Percentiles rank a stretch among this genome's conserved stretches.
phyloP scores from a whole-genome alignment of 106 monocot species.

The Posidonia australis region DNA sequence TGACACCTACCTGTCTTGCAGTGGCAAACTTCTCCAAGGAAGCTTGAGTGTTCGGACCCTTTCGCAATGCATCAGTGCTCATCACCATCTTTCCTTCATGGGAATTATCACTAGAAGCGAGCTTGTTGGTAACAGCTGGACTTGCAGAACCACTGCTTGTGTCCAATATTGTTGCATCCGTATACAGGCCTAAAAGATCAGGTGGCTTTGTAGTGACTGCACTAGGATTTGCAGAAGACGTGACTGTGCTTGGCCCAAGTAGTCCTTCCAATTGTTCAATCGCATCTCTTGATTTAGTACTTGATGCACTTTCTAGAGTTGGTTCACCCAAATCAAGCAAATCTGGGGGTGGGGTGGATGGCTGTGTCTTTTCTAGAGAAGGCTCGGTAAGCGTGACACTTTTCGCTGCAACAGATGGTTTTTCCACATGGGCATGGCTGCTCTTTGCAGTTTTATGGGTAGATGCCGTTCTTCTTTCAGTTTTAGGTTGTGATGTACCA shows the following conservation, averaged over 20 bases:
- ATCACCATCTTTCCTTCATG: constrained; percentile 12
- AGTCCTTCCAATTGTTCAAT: constrained; percentile 87
- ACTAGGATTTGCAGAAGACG: constrained; percentile 11
- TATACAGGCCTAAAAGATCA: constrained; percentile 47
- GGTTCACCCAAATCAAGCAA: constrained; percentile 80
- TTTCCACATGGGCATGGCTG: constrained; percentile 17
- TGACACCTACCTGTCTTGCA: constrained; percentile 78
- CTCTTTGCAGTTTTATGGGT: constrained; percentile 30
- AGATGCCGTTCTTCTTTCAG: constrained; percentile 42
- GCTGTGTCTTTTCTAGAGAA: constrained; percentile 23
- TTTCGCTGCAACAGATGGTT: constrained; percentile 10
- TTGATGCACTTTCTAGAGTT: constrained; percentile 8
- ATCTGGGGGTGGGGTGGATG: constrained; percentile 52
- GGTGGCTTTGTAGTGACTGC: constrained; percentile 20
- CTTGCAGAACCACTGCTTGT: constrained; percentile 2
- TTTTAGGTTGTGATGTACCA: constrained; percentile 52
- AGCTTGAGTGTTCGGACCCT: constrained; percentile 63
- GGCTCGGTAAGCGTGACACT: constrained; percentile 17
- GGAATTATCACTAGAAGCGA: constrained; percentile 12
- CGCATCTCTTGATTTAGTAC: constrained; percentile 42
- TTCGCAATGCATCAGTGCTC: constrained; percentile 21
- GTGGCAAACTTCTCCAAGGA: constrained; percentile 73
- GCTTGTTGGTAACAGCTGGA: constrained; percentile 5
- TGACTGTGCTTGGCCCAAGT: constrained; percentile 27
- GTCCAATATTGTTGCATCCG: constrained; percentile 9